These are phyloP conservation scores for Clonostachys rhizophaga DNA, from an alignment of 2,329 filamentous ascomycete genomes.

Conservation along the genomic window DNA sequence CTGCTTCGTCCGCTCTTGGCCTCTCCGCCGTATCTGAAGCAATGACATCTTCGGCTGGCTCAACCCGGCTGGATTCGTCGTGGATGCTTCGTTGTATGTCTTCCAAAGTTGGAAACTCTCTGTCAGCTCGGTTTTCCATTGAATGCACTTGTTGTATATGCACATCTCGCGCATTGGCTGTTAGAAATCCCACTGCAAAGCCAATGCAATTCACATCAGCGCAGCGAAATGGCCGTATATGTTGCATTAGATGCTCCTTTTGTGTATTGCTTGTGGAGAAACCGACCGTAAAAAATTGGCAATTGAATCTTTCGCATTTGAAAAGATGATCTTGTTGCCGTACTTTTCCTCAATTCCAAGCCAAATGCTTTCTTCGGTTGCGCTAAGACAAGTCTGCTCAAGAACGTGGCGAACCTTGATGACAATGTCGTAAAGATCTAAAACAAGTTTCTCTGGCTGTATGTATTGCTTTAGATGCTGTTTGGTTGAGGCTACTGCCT, in stretches of 20 bases:
- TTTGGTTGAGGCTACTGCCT: background rate
- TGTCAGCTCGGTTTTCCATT: background rate
- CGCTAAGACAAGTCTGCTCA: background rate
- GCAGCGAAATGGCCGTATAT: background rate
- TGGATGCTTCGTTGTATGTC: background rate
- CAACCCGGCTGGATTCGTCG: background rate
- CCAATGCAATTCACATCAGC: background rate
- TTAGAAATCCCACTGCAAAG: background rate
- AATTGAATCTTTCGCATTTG: background rate
- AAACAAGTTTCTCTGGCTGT: background rate
- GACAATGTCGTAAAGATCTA: background rate
- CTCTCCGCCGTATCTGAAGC: too few species aligned
- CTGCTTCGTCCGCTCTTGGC: background rate
- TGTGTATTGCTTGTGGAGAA: background rate
- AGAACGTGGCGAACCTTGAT: background rate
- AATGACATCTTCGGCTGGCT: too few species aligned
- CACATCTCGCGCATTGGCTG: background rate
- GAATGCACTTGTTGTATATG: background rate
- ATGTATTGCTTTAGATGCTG: background rate
- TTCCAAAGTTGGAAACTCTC: background rate
- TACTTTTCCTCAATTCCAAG: background rate
- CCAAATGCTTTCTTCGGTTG: background rate
- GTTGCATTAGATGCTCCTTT: background rate
- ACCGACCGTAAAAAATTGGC: background rate
- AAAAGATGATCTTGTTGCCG: background rate